phyloP scores from a whole-genome alignment of 192 early-diverging fungal genomes.

The Coemansia sp. region DNA sequence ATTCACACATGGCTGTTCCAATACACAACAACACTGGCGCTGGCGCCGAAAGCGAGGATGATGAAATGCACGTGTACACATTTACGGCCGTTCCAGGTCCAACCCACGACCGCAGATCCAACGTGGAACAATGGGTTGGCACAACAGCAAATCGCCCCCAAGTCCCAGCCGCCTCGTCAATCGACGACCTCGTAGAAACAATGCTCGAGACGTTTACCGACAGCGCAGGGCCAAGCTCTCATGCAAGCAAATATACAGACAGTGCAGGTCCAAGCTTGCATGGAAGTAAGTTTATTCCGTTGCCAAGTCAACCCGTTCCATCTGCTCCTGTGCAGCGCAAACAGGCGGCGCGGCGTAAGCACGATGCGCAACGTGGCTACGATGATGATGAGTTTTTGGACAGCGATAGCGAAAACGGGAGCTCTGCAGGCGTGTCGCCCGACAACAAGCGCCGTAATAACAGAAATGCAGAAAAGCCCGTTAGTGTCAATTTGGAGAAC shows the following conservation, averaged over 20 bases:
- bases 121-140: slow-evolving; percentile 21
- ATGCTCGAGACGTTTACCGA: slow-evolving; percentile 30
- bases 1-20: not conserved
- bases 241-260: not conserved
- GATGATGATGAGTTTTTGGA: slow-evolving; percentile 34
- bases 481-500: slow-evolving; percentile 33
- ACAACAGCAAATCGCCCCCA: not conserved
- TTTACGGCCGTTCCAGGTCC: not conserved
- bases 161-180: slow-evolving; percentile 13
- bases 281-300: not conserved
- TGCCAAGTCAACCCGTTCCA: slow-evolving; percentile 5
- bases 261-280: not conserved
- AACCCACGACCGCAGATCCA: too few relatives aligned
- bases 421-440: slow-evolving; percentile 5
- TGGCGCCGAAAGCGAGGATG: slow-evolving; percentile 3
- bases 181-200: slow-evolving; percentile 25
- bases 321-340: slow-evolving; percentile 17
- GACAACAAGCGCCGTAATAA: not conserved
- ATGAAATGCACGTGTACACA: not conserved
- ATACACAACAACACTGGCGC: not conserved
- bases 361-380: not conserved
- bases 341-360: not conserved
- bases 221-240: slow-evolving; percentile 1
- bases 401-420: slow-evolving; percentile 33
- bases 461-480: slow-evolving; percentile 4